A percentile compares a stretch with the other conserved stretches of the same genome.
Evolutionary conservation across 495 filamentous ascomycete species (phyloP).

Genomic region (Xylaria cubensis): DNA sequence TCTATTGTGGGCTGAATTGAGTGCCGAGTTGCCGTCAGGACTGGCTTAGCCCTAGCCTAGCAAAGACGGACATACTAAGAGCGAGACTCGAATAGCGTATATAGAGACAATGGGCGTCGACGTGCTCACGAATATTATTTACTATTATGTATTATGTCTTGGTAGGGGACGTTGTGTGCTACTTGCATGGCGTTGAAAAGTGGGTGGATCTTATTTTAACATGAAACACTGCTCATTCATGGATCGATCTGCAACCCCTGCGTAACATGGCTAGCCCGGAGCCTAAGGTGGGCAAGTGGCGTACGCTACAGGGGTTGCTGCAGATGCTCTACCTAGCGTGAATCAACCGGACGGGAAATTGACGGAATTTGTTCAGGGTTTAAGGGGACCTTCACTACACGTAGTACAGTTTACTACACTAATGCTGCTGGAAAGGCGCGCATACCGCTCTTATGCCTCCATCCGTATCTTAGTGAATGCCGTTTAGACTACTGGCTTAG

Average conservation of each 20-base stretch:
- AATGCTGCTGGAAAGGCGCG: not conserved
- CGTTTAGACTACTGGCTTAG: too few species aligned
- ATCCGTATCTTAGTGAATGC: not conserved
- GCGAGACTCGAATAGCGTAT: not conserved
- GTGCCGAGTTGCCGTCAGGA: not conserved
- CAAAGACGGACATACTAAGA: not conserved
- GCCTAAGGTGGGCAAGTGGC: not conserved
- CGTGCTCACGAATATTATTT: not conserved
- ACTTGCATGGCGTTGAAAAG: slow-evolving; percentile 11
- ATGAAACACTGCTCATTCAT: slow-evolving; percentile 25
- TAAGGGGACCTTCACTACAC: not conserved
- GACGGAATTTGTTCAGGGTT: not conserved
- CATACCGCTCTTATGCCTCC: not conserved
- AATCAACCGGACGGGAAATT: not conserved
- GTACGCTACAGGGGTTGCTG: not conserved
- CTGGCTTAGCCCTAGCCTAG: not conserved
- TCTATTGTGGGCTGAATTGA: not conserved
- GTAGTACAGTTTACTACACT: not conserved
- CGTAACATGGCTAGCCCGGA: slow-evolving; percentile 7
- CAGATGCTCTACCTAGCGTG: not conserved
- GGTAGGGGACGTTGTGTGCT: not conserved
- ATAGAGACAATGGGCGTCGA: not conserved
- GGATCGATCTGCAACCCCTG: slow-evolving; percentile 25
- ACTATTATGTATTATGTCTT: too few species aligned
- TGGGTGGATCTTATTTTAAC: slow-evolving; percentile 26